Evolutionary conservation across 1,139 yeast species (phyloP), one percentile per base, ranked within the genome.

Genomic region (Candida sp.): DNA sequence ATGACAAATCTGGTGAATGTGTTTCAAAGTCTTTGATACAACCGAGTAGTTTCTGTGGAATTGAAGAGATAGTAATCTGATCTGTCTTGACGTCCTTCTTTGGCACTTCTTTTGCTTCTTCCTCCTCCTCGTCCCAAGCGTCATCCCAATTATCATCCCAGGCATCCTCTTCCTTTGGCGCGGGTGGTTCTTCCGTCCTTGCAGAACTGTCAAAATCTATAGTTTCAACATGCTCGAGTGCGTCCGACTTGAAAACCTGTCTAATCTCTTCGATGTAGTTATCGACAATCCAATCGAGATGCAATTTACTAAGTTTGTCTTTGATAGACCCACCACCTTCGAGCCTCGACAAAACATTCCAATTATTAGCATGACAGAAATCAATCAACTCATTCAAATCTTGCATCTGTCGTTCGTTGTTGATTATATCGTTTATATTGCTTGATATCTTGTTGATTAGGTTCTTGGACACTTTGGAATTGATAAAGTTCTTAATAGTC

Each of bases 251-350:
- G 44, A 63, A 66, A 11, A 57, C 55, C 5, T 47, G 47, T 50
- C 72, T 58, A 32, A 70, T 58, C 42, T 56, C 59, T 42, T 67
- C 63, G 26, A 70, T 63, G 47, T 61, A 66, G 30, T 61, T 63
- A 50, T 71, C 72, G 17, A 65, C 51, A 7, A 68, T 48, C 74
- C 77, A 72, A 47, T 72, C 68, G 38, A 59, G 51, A 52, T 72
- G 66, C 39, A 74, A 60, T 11, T 56, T 57, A 41, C 68, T 60
- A 51, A 75, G 65, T 44, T 65, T 63, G 9, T 63, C 67, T 31
- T 52, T 42, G 3, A 52, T 47, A 3, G 41, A 40, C 7, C 38
- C 61, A 48, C 44, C 40, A 7, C 58, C 56, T 31, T 49, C 50
- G 66, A 65, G 11, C 42, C 63, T 60, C 11, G 62, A 53, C 17